Conservation (phyloP, 495 filamentous ascomycete species). For the Glutinoglossum americanum region DNA sequence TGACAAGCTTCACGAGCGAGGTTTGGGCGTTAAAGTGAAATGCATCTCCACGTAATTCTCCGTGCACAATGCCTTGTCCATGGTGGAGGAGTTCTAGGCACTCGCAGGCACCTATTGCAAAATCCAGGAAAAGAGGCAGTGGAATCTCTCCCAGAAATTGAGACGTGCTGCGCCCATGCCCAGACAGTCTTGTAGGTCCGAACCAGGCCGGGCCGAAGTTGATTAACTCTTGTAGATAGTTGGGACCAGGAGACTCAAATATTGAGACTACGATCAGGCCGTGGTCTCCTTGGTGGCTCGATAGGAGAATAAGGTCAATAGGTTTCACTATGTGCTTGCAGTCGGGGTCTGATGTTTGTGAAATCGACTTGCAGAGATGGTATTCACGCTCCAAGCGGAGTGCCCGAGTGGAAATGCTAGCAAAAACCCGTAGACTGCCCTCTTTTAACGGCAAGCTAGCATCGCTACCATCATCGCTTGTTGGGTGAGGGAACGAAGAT, state of each 20-base stretch:
- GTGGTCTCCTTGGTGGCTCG: slow-evolving; percentile 37
- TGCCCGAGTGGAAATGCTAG: slow-evolving; percentile 55
- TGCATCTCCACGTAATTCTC: slow-evolving; percentile 69
- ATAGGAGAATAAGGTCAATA: slow-evolving; percentile 47
- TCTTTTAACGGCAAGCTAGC: slow-evolving; percentile 15
- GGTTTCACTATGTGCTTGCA: slow-evolving; percentile 54
- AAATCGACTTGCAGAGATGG: slow-evolving; percentile 50
- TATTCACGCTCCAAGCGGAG: slow-evolving; percentile 68
- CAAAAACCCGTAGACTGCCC: slow-evolving; percentile 34
- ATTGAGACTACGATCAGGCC: slow-evolving; percentile 48
- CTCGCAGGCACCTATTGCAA: slow-evolving; percentile 67
- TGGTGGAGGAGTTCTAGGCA: slow-evolving; percentile 76
- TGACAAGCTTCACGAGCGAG: slow-evolving; percentile 52
- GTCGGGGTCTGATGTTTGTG: slow-evolving; percentile 47
- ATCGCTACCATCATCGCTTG: slow-evolving; percentile 32
- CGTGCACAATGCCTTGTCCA: slow-evolving; percentile 60
- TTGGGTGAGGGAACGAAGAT: slow-evolving; percentile 21
- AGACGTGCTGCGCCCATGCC: slow-evolving; percentile 21
- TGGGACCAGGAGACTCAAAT: slow-evolving; percentile 54
- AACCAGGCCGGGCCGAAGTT: slow-evolving; percentile 60
- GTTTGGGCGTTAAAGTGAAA: slow-evolving; percentile 58
- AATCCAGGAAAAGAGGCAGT: slow-evolving; percentile 57
- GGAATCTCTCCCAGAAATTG: slow-evolving; percentile 27
- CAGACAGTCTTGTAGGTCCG: neutral
- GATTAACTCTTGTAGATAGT: slow-evolving; percentile 45